A percentile compares a stretch with the other conserved stretches of the same genome.
Conservation (phyloP, 192 early-diverging fungal genomes). For the Glomus cerebriforme region DNA sequence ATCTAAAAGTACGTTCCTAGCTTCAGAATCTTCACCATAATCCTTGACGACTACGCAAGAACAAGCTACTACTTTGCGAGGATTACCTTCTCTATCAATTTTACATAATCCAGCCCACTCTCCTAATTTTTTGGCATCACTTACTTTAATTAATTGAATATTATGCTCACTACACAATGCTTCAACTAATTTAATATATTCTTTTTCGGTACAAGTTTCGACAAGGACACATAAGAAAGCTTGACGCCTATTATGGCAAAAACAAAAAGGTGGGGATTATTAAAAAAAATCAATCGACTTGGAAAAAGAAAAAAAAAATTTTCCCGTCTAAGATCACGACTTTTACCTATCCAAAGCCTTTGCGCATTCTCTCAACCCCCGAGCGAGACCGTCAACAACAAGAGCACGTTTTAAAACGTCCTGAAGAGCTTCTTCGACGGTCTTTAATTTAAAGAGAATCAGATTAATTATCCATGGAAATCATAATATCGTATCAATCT, state of each 20-base stretch:
- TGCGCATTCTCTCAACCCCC: slow-evolving; percentile 95
- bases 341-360: slow-evolving; percentile 94
- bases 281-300: not conserved
- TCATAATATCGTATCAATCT: no score
- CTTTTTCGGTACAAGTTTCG: slow-evolving; percentile 95
- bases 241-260: slow-evolving; percentile 63
- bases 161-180: slow-evolving; percentile 98
- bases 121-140: slow-evolving; percentile 97
- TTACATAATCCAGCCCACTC: slow-evolving; percentile 99
- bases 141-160: slow-evolving; percentile 98
- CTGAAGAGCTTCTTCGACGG: slow-evolving; percentile 96
- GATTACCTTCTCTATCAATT: slow-evolving; percentile 98
- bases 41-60: slow-evolving; percentile 96
- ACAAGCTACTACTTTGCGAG: slow-evolving; percentile 96
- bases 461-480: no score
- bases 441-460: slow-evolving; percentile 36
- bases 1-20: slow-evolving; percentile 94
- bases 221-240: slow-evolving; percentile 96
- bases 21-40: slow-evolving; percentile 98
- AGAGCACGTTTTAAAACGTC: slow-evolving; percentile 96
- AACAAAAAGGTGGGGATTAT: not conserved
- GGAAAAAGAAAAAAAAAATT: not conserved
- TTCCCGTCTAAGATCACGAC: not conserved
- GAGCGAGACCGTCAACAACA: slow-evolving; percentile 94
- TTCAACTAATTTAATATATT: slow-evolving; percentile 95